These are phyloP conservation scores for Boletus rubropictus DNA, from an alignment of 768 basidiomycete species.

Conservation along the genomic window DNA sequence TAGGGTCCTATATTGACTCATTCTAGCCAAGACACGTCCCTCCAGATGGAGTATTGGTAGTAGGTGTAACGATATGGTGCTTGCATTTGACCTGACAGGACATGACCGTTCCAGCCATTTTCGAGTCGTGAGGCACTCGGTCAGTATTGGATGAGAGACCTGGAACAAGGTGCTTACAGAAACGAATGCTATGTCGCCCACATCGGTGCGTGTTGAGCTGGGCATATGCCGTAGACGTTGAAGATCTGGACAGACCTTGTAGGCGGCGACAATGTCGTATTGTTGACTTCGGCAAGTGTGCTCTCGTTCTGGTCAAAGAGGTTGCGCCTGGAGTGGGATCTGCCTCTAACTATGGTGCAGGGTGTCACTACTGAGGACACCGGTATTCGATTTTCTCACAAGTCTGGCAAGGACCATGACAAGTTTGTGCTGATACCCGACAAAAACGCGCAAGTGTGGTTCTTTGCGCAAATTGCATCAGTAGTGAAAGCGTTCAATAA, in stretches of 20 bases:
- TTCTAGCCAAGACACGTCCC: slow-evolving; percentile 77
- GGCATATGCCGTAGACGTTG: slow-evolving; percentile 3
- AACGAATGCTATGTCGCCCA: slow-evolving; percentile 88
- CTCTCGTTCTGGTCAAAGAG: slow-evolving; percentile 82
- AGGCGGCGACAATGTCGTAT: slow-evolving; percentile 72
- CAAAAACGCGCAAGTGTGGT: slow-evolving; percentile 71
- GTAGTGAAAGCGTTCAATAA: slow-evolving; percentile 77
- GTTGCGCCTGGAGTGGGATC: slow-evolving; percentile 85
- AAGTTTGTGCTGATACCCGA: slow-evolving; percentile 74
- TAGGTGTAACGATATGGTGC: slow-evolving; percentile 34
- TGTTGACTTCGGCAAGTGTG: slow-evolving; percentile 74
- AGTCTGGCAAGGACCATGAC: slow-evolving; percentile 66
- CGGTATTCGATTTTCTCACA: slow-evolving; percentile 84
- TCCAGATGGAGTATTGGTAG: slow-evolving; percentile 80
- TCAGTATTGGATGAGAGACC: slow-evolving; percentile 95
- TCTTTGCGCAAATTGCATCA: slow-evolving; percentile 68
- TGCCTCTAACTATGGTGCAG: slow-evolving; percentile 80
- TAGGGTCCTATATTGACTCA: slow-evolving; percentile 1
- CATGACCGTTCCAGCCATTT: slow-evolving; percentile 56
- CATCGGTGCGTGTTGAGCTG: slow-evolving; percentile 55
- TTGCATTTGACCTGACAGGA: neutral
- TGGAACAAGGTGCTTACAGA: slow-evolving; percentile 84
- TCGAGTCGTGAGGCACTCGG: slow-evolving; percentile 86
- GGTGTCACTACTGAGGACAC: slow-evolving; percentile 87
- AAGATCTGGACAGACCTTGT: slow-evolving; percentile 50